phyloP scores from a whole-genome alignment of 2,329 filamentous ascomycete species.

The Penicillium sclerotigenum region DNA sequence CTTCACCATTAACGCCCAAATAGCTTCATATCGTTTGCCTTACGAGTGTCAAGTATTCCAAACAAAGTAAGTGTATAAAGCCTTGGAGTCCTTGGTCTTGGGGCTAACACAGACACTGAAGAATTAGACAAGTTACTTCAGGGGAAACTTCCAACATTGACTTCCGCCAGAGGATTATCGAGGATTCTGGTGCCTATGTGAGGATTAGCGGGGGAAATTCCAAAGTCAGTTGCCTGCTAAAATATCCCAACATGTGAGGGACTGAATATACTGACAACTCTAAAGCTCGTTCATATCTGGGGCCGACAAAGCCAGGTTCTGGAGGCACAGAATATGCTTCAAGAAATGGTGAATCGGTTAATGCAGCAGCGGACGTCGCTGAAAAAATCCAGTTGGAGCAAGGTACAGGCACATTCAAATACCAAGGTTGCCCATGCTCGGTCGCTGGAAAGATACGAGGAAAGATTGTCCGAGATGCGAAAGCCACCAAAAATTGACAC shows the following conservation, averaged over 20 bases:
- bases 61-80: not conserved
- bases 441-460: not conserved
- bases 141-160: not conserved
- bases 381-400: not conserved
- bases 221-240: not conserved
- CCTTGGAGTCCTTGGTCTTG: not conserved
- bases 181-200: not conserved
- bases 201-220: not conserved
- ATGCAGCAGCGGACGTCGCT: not conserved
- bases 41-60: not conserved
- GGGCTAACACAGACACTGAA: not conserved
- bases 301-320: not conserved
- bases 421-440: not conserved
- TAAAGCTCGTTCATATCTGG: conserved; percentile 4
- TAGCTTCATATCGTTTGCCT: conserved; percentile 1
- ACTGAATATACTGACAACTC: not conserved
- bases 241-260: not conserved
- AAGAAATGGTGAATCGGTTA: not conserved
- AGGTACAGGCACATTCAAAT: conserved; percentile 1
- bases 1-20: not conserved
- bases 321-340: not conserved
- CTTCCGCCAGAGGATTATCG: not conserved
- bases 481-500: not conserved
- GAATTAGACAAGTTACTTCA: not conserved
- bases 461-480: not conserved